Base-by-base conservation (phyloP, 345 rosid genomes). In the Stellera chamaejasme region DNA sequence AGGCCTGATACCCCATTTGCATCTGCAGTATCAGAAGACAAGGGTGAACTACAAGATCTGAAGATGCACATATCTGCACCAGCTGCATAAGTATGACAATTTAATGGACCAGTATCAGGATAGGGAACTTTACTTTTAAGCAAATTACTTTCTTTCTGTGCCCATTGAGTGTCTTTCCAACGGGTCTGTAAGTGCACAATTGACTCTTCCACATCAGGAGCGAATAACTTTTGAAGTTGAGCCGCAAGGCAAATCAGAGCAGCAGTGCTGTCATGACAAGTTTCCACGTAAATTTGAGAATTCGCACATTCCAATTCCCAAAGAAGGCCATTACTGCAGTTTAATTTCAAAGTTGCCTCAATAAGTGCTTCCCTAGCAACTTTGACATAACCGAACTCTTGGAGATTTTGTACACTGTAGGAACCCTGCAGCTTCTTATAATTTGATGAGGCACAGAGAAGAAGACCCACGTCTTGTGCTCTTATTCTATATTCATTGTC, bases 201-300 rank as follows among this genome's bases (percentile, higher is more conserved):
- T 36, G 95, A 79, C 73, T 87, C 94, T 82, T 93, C 99, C 70
- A 83, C 52, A 60, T 87, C 91, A 63, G 99, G 99, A 55, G 94
- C 97, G 76, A 84, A 69, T 53, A 93, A 66, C 74, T 76, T 83
- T 67, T 87, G 97, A 52, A 93, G 80, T 71, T 87, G 99, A 26
- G 83, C 60, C 56, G 73, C 86, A 83, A 93, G 77, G 49, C 69
- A 69, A 57, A 82, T 84, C 76, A 93, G 72, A 65, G 82, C 97
- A 61, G 63, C 66, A 19, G 96, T 93, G 28, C 91, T 87, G 65
- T 93, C 97, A 68, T 79, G 78, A 78, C 99, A 89, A 69, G 97
- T 85, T 66, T 80, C 92, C 65, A 93, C 56, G 45, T 60, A 52
- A 28, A 89, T 70, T 49, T 77, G 88, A 62, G 85, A 82, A 58